Base-by-base conservation (phyloP, 768 basidiomycete genomes). In the Tylopilus vinaceipallidus region DNA sequence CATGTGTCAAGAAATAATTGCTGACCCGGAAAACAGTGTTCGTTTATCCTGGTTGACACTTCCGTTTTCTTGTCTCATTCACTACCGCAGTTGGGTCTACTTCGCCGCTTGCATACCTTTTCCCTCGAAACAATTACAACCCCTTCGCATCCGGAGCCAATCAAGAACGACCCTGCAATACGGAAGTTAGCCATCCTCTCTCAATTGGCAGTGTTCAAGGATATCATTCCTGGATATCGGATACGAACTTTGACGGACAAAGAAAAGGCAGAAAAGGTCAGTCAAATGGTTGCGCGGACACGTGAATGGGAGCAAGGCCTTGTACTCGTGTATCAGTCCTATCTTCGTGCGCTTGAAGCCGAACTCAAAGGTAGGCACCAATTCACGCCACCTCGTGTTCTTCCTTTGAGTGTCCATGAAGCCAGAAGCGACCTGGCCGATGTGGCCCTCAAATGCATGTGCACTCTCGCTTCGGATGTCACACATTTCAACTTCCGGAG, bases 221-320 rank as follows among this genome's bases (percentile, higher is more conserved):
- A 99, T 67, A 81, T 98, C 54, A 84, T 98, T 35, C 97, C 97
- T 22, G 92, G 92, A 3, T 99, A 98, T 69, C 86, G 94, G 52
- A 95, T 99, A 65, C 91, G 97, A 45, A 71, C 84, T 16, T 75
- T 98, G 37, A 94, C 92, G 7, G 95, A 93, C 43, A 81, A 81
- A 56, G 97, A 99, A 70, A 91, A 89, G 68, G 74, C 83, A 4
- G 92, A 94, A 68, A 97, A 95, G 71, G 92, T 97, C 56, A 83
- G 91, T 66, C 95, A 98, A 70, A 84, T 91, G 74, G 94, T 99
- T 8, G 77, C 85, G 16, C 80, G 83, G 22, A 86, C 88, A 57
- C 81, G 97, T 55, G 97, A 98, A 62, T 98, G 88, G 81, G 97
- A 99, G 65, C 93, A 98, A 67, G 90, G 95, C 22, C 75, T 99